phyloP scores from a whole-genome alignment of 2,329 filamentous ascomycete species.

The Phialocephala sp. region DNA sequence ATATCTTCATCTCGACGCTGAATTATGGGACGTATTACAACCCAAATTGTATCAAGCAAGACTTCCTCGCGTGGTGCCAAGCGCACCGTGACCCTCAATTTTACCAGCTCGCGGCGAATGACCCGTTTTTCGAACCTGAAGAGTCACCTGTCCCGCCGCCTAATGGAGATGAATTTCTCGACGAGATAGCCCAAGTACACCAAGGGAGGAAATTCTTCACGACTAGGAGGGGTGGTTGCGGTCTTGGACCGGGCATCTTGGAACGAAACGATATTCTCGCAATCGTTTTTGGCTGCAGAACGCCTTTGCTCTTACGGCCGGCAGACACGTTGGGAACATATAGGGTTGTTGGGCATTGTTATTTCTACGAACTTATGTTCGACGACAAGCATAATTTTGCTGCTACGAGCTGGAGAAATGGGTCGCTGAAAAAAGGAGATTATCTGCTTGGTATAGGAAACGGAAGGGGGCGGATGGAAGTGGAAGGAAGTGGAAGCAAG shows the following conservation, averaged over 20 bases:
- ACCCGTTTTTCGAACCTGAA: not conserved
- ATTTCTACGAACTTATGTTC: not conserved
- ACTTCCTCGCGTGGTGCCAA: not conserved
- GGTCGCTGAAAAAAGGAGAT: not conserved
- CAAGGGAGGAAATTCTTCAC: not conserved
- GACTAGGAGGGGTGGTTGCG: not conserved
- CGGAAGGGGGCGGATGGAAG: not conserved
- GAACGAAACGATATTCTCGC: not conserved
- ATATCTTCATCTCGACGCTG: not conserved
- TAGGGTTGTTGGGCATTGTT: not conserved
- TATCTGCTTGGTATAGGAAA: conserved; percentile 1
- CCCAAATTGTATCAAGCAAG: not conserved
- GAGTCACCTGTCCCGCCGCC: not conserved
- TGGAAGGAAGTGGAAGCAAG: not conserved
- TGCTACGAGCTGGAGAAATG: not conserved
- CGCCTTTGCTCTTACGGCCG: not conserved
- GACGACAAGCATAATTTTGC: not conserved
- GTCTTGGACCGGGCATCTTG: not conserved
- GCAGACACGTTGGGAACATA: not conserved
- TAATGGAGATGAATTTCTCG: not conserved
- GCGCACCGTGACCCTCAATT: not conserved
- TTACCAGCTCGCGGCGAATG: not conserved
- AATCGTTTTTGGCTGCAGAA: not conserved
- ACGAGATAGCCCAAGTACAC: not conserved
- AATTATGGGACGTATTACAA: not conserved